Percentiles rank a stretch among this genome's conserved stretches.
Evolutionary conservation across 2,329 filamentous ascomycete genomes (phyloP).

Genomic region (Xylariaceae sp.): DNA sequence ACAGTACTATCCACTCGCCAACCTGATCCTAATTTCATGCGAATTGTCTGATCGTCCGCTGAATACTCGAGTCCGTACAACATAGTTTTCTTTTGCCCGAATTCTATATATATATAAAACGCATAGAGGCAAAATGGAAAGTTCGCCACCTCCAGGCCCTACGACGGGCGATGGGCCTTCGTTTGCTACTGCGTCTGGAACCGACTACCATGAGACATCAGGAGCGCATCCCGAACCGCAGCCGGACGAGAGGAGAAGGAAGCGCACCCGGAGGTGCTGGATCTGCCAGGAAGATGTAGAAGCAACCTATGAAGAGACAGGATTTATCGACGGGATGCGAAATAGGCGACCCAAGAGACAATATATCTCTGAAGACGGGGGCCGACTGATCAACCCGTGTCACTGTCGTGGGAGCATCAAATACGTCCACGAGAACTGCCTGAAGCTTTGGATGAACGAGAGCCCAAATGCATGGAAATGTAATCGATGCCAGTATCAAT

Average conservation of each 20-base stretch:
- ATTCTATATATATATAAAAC: not conserved
- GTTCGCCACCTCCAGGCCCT: not conserved
- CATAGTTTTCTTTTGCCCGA: not conserved
- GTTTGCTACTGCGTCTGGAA: conserved; percentile 16
- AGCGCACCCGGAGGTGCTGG: conserved; percentile 62
- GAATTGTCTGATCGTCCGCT: not conserved
- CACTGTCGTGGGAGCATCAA: conserved; percentile 90
- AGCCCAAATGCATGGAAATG: conserved; percentile 82
- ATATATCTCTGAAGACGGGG: conserved; percentile 33
- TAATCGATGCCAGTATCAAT: conserved; percentile 83
- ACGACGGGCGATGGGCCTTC: conserved; percentile 8
- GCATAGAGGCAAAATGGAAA: not conserved
- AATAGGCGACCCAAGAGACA: conserved; percentile 28
- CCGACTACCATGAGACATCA: conserved; percentile 19
- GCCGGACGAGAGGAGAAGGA: conserved; percentile 24
- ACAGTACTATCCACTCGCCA: not conserved
- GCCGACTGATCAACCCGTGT: conserved; percentile 80
- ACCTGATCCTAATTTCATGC: not conserved
- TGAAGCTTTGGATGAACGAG: conserved; percentile 79
- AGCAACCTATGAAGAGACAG: conserved; percentile 46
- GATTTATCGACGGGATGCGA: conserved; percentile 35
- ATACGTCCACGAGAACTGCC: conserved; percentile 91
- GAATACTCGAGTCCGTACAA: too few relatives aligned
- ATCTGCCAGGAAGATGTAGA: conserved; percentile 79
- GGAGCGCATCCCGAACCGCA: conserved; percentile 25